phyloP scores from a whole-genome alignment of 371 early-diverging fungal species.

The Nematocida sp. region DNA sequence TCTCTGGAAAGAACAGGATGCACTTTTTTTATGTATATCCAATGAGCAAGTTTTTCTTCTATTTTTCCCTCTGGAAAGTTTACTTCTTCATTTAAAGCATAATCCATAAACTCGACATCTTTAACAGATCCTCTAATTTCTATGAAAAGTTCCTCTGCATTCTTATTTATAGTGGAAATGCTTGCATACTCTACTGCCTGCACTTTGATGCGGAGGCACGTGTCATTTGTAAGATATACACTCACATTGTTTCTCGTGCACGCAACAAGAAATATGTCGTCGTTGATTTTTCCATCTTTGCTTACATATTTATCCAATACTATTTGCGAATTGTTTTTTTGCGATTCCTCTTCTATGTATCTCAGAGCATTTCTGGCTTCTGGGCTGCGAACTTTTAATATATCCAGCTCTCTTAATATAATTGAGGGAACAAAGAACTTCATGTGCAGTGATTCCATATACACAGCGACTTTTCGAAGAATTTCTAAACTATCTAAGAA shows the following conservation, averaged over 20 bases:
- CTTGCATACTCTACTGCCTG: not conserved
- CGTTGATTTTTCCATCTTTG: conserved; percentile 20
- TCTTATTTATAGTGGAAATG: conserved; percentile 6
- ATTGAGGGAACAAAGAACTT: conserved; percentile 26
- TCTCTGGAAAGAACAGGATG: conserved; percentile 14
- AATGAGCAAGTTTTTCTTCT: not conserved
- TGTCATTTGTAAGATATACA: conserved; percentile 29
- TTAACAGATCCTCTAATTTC: conserved; percentile 22
- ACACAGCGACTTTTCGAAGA: not conserved
- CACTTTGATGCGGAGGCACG: conserved; percentile 16
- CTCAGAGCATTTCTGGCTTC: conserved; percentile 15
- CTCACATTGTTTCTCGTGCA: conserved; percentile 30
- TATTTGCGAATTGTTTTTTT: not conserved
- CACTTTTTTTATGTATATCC: conserved; percentile 8
- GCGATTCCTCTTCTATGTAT: conserved; percentile 29
- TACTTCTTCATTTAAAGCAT: conserved; percentile 21
- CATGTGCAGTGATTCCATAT: conserved; percentile 13
- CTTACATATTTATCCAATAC: conserved; percentile 12
- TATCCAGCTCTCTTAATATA: conserved; percentile 33
- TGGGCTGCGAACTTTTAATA: not conserved
- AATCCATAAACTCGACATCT: conserved; percentile 34
- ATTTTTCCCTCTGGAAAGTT: not conserved
- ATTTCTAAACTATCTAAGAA: conserved; percentile 14
- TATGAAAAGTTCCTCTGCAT: not conserved
- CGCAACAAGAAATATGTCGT: conserved; percentile 38